These are phyloP conservation scores for Tuber brumale DNA, from an alignment of 495 filamentous ascomycete species.

Conservation along the genomic window DNA sequence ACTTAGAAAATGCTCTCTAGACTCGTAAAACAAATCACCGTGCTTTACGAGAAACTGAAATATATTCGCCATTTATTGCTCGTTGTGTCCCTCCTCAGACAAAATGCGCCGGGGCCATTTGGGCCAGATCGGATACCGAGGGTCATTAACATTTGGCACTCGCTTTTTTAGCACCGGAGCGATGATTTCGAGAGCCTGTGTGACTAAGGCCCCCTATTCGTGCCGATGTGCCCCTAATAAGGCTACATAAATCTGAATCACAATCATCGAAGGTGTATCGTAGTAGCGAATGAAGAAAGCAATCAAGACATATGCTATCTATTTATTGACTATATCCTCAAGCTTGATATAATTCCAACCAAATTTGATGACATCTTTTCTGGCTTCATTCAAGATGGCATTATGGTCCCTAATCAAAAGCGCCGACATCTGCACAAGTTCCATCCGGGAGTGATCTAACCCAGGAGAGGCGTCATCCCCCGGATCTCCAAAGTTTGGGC, in stretches of 20 bases:
- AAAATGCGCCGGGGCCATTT: slow-evolving; percentile 84
- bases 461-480: slow-evolving; percentile 78
- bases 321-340: slow-evolving; percentile 98
- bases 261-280: slow-evolving; percentile 93
- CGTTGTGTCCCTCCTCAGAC: slow-evolving; percentile 87
- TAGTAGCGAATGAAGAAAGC: slow-evolving; percentile 97
- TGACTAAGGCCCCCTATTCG: slow-evolving; percentile 85
- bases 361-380: slow-evolving; percentile 98
- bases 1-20: slow-evolving; percentile 78
- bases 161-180: slow-evolving; percentile 87
- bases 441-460: slow-evolving; percentile 93
- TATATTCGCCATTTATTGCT: slow-evolving; percentile 93
- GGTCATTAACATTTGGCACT: slow-evolving; percentile 49
- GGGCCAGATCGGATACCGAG: slow-evolving; percentile 72
- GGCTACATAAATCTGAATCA: slow-evolving; percentile 88
- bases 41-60: slow-evolving; percentile 94
- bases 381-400: slow-evolving; percentile 72
- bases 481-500: slow-evolving; percentile 71
- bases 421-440: slow-evolving; percentile 87
- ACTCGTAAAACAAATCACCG: slow-evolving; percentile 89
- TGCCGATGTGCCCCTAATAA: slow-evolving; percentile 87
- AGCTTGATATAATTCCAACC: slow-evolving; percentile 98
- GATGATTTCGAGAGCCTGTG: slow-evolving; percentile 87
- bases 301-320: slow-evolving; percentile 93
- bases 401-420: slow-evolving; percentile 91